Base-by-base conservation (phyloP, 495 filamentous ascomycete genomes). In the Astrocystis sublimbata region DNA sequence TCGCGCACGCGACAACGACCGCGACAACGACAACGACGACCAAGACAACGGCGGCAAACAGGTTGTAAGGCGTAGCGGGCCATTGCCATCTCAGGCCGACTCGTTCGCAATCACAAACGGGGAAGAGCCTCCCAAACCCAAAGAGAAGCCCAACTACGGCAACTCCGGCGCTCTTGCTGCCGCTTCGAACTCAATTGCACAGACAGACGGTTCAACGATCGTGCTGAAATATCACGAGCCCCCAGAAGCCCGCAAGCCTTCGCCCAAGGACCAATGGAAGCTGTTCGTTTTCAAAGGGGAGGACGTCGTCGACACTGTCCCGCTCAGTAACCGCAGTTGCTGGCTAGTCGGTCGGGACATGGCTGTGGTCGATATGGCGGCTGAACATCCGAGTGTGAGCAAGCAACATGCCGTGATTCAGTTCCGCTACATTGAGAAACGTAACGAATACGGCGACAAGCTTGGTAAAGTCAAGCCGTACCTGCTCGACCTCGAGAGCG, bases 191-290 rank as follows among this genome's bases (percentile, higher is more conserved):
- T 89, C 91, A 2, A 80, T 97, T 6, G 73, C 83, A 52, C 79
- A 84, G 62, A 86, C 86, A n/a, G 81, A 86, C 68, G 86, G 86
- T 24, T 83, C 80, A 31, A 76, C 80, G 2, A 85, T 96, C 46
- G 87, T 91, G 2, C 79, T 99, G 21, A 98, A 98, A 79, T 98
- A 99, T 78, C 88, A 96, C 74, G 94, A 99, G 75, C 94, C 94
- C 4, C 80, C 92, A 19, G 94, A 98, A 76, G 89, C 92, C 21
- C 90, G 94, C 58, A 96, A 96, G 59, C 91, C 94, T 0, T 84
- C 93, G 0, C 67, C 87, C 0, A 87, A 88, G 47, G 85, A 92
- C 65, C 78, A 84, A 35, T 98, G 92, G 92, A 89, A 91, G 41
- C 76, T 99, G 33, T 99, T 96, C 70, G 85, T 96, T 17, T 99